Percentiles rank a stretch among this genome's conserved stretches.
Conservation (phyloP, 805 yeast species). For the Lipomyces mesembrius region DNA sequence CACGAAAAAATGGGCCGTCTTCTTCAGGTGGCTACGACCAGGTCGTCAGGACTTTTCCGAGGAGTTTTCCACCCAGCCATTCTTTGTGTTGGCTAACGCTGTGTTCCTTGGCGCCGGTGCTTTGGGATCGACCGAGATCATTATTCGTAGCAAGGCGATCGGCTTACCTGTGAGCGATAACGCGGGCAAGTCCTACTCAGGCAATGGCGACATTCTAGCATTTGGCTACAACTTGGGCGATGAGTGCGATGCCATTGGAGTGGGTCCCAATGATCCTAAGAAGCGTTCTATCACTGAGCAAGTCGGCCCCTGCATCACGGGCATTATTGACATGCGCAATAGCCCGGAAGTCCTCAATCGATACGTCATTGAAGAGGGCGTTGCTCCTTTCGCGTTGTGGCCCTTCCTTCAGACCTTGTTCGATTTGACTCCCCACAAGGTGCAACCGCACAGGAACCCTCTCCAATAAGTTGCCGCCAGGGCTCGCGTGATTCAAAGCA, state of each 20-base stretch:
- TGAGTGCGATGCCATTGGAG: neutral
- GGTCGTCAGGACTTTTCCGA: neutral
- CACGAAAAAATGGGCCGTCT: neutral
- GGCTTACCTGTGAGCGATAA: constrained; percentile 2
- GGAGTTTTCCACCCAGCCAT: neutral
- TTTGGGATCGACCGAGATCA: neutral
- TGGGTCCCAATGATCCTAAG: neutral
- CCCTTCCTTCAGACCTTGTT: neutral
- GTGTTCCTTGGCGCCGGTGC: neutral
- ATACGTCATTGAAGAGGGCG: neutral
- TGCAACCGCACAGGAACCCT: neutral
- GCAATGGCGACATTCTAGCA: neutral
- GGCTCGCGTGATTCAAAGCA: neutral
- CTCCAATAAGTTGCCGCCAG: neutral
- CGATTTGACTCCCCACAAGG: neutral
- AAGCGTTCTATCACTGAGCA: neutral
- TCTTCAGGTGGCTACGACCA: neutral
- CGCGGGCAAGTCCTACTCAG: neutral
- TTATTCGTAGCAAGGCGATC: neutral
- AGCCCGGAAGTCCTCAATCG: neutral
- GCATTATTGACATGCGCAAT: neutral
- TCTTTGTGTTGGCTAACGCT: neutral
- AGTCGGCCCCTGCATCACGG: neutral
- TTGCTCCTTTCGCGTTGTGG: constrained; percentile 1
- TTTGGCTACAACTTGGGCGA: neutral